Conservation (phyloP, 345 rosid genomes). For the Ceriops decandra region DNA sequence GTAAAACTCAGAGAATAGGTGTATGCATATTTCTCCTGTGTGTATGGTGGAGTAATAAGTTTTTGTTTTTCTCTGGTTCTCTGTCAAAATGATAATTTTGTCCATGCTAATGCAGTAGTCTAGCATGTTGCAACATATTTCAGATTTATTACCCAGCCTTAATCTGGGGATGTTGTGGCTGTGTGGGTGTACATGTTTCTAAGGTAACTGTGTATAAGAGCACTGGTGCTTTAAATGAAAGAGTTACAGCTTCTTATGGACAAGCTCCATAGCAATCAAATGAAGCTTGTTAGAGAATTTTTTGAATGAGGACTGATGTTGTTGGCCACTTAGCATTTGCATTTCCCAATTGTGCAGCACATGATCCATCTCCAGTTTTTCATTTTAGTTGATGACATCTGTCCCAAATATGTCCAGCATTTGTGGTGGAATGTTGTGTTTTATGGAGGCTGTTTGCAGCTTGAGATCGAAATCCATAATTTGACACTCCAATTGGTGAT, state of each 20-base stretch:
- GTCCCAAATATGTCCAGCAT: neutral
- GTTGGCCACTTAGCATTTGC: slow-evolving; percentile 8
- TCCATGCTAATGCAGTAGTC: neutral
- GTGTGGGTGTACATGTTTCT: neutral
- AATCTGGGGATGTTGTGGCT: neutral
- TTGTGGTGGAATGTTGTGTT: neutral
- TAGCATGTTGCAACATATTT: neutral
- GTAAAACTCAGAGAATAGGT: neutral
- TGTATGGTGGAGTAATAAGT: neutral
- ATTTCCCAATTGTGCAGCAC: slow-evolving; percentile 1
- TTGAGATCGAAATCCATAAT: neutral
- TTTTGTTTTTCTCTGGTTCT: neutral
- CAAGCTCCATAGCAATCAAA: neutral
- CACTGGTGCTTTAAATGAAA: slow-evolving; percentile 20
- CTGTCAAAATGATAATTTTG: neutral
- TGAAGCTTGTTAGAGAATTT: slow-evolving; percentile 17
- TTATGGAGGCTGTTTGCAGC: slow-evolving; percentile 1
- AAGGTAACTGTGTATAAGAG: slow-evolving; percentile 31
- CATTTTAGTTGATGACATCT: slow-evolving; percentile 11
- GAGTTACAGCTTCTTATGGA: slow-evolving; percentile 5
- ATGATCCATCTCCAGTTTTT: neutral
- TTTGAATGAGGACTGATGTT: slow-evolving; percentile 15
- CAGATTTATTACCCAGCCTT: neutral
- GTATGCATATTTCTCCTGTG: neutral
- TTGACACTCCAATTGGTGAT: neutral